Conservation (phyloP, 495 filamentous ascomycete genomes). For the Arthonia radiata region DNA sequence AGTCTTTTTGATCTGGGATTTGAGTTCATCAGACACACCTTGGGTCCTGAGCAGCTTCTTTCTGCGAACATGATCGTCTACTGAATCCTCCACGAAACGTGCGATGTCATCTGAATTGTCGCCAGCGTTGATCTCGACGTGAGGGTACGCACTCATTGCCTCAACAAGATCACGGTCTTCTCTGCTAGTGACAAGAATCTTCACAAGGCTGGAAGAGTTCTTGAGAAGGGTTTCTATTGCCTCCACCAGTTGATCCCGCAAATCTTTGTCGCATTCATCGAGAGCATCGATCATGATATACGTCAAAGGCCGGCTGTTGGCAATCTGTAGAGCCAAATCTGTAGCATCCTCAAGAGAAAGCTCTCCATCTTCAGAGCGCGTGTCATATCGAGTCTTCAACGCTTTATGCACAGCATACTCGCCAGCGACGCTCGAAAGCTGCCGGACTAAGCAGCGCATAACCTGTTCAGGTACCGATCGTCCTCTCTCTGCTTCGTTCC, state of each 20-base stretch:
- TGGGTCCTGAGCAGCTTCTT: slow-evolving; percentile 1
- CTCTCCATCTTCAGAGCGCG: no score
- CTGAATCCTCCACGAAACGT: slow-evolving; percentile 8
- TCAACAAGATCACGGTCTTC: slow-evolving; percentile 15
- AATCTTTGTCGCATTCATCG: slow-evolving; percentile 18
- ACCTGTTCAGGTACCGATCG: no score
- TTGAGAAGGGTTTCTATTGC: slow-evolving; percentile 11
- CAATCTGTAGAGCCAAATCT: no score
- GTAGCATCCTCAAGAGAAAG: no score
- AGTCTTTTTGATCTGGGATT: slow-evolving; percentile 1
- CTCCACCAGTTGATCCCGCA: slow-evolving; percentile 12
- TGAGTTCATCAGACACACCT: slow-evolving; percentile 1
- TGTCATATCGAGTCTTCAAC: no score
- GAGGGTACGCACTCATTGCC: slow-evolving; percentile 7
- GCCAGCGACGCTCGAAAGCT: no score
- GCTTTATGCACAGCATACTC: no score
- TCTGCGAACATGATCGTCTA: slow-evolving; percentile 5
- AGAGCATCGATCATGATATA: slow-evolving; percentile 22
- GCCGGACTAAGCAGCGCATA: no score
- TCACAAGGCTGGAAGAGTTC: slow-evolving; percentile 11
- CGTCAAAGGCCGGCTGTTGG: no score
- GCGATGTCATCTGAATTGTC: slow-evolving; percentile 13
- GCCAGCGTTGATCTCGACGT: slow-evolving; percentile 10
- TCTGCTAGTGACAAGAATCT: slow-evolving; percentile 17
- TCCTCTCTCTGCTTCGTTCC: no score